Base-by-base conservation (phyloP, 2,329 filamentous ascomycete species). In the Trichoderma simmonsii region DNA sequence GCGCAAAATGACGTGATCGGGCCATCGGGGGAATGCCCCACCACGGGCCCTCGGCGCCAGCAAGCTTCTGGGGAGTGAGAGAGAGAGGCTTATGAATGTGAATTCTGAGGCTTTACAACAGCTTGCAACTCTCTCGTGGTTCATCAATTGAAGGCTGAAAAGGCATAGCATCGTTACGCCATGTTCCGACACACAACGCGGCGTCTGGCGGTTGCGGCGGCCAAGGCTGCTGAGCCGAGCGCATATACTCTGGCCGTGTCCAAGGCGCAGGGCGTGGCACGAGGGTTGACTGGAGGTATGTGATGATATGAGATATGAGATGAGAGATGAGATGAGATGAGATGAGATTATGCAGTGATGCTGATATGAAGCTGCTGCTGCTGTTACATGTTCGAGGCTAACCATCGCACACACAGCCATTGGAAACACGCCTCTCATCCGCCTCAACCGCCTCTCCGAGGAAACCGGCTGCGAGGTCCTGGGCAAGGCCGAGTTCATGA, bases 401-500 rank as follows among this genome's bases (percentile, higher is more conserved):
- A 54, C 21, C 11, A n/a, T 4, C n/a, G 11, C 48, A 54, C 21
- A 60, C 68, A 39, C 75, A 97, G 96, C 96, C 70, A 98, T 99
- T 84, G 96, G 96, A 75, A 98, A 98, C 83, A 99, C 96, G 0
- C 95, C 96, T 1, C 89, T 99, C 69, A 97, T 99, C 81, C 91
- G 93, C 63, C 87, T 99, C 65, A 95, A 97, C 83, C 89, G 87
- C 73, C 90, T 98, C 76, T 98, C 95, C 54, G 90, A 93, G 73
- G 88, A 97, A 79, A 98, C 96, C 0, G 94, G 95, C 75, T 98
- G 96, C 87, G 93, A 97, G 77, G 86, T 99, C 72, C 90, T 98
- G 54, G 96, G 95, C 79, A 99, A 99, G 83, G 95, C 96, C 77
- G 96, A 99, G 82, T 99, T 99, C 85, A 96, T 97, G 87, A 99